Evolutionary conservation across 257 asterid genomes (phyloP), one percentile per base, ranked within the genome.

Genomic region (Plantago major): DNA sequence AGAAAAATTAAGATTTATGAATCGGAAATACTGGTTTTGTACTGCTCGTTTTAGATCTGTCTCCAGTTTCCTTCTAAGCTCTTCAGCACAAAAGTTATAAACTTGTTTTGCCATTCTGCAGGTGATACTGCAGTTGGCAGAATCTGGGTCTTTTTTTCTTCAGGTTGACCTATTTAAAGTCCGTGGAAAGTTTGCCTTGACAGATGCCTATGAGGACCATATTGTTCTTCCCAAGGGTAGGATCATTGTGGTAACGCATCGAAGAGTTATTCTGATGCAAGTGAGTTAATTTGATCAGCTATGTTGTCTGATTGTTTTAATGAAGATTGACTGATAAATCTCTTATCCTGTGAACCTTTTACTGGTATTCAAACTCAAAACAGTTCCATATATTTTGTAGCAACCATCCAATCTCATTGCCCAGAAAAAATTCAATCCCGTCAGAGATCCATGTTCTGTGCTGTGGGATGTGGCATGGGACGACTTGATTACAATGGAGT

Each of bases 201-300:
- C 99, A 44, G 99, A 93, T 74, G 97, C 97, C 56, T 93, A 93
- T 45, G 99, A 93, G 81, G 88, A 80, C 74, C 99, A 93, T 71
- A 87, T 81, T 66, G 54, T 77, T 28, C 97, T 89, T 67, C 99
- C 97, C 7, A 93, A 93, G 73, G 95, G 96, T 76, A 81, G 93
- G 76, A 84, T 89, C 49, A 62, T 85, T 71, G 65, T 89, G 67
- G 73, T 89, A 46, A 87, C 99, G 62, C 95, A 93, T 75, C 85
- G 96, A 63, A 83, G 99, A 81, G 84, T 84, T 67, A 66, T 89
- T 46, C 80, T 93, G 54, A 60, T 93, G 82, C 95, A 87, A 71
- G 99, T 89, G 75, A 78, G 96, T 79, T 57, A 15, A 61, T 51
- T 59, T 50, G 48, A 10, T 68, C 37, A 52, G 42, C 18, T 53